phyloP scores from a whole-genome alignment of 768 basidiomycete species.

The Coprinopsis marcescibilis region DNA sequence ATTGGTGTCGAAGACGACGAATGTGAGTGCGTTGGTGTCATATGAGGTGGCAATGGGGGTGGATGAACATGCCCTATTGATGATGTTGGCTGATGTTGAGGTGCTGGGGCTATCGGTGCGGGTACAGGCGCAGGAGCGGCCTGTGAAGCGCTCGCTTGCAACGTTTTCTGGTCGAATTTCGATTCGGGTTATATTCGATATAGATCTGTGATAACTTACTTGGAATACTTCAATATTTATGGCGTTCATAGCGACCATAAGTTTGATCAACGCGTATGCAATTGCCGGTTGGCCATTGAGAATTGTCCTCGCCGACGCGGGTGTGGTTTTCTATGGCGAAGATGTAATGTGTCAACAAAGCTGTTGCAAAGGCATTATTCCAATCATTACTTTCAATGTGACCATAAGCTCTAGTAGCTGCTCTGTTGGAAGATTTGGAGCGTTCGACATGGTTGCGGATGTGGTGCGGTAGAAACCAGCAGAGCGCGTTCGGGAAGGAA shows the following conservation, averaged over 20 bases:
- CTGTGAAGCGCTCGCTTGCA: constrained; percentile 26
- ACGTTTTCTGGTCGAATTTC: constrained; percentile 44
- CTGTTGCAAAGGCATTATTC: not conserved
- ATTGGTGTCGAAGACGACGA: constrained; percentile 29
- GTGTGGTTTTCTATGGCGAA: constrained; percentile 61
- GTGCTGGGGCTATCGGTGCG: constrained; percentile 18
- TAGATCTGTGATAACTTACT: constrained; percentile 30
- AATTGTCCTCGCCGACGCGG: constrained; percentile 61
- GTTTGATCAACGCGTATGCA: constrained; percentile 67
- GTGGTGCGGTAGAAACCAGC: too few relatives aligned
- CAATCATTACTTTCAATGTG: constrained; percentile 53
- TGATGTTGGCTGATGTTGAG: constrained; percentile 18
- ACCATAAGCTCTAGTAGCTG: constrained; percentile 66
- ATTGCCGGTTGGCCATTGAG: constrained; percentile 71
- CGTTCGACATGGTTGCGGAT: too few relatives aligned
- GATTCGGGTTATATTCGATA: not conserved
- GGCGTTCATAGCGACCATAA: constrained; percentile 75
- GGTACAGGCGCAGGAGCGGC: constrained; percentile 22
- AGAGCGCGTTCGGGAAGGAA: too few relatives aligned
- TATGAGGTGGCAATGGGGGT: constrained; percentile 3
- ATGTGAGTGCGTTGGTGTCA: constrained; percentile 14
- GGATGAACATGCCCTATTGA: not conserved
- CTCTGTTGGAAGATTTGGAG: not conserved
- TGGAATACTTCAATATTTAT: constrained; percentile 73
- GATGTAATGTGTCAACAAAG: not conserved